Evolutionary conservation across 306 rosid species (phyloP).

Genomic region (Acacia acuminata): DNA sequence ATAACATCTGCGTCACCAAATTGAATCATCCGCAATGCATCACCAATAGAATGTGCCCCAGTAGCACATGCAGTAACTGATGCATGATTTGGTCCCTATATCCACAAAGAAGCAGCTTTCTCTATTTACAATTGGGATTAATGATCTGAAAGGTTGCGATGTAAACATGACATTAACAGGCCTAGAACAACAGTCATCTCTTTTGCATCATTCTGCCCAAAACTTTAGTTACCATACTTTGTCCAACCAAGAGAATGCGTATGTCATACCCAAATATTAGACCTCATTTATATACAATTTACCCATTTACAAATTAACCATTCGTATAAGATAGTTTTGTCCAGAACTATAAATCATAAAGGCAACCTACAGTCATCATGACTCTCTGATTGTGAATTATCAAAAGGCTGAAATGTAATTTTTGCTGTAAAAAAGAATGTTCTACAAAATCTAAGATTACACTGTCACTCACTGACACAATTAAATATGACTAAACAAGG

Average conservation of each 20-base stretch:
- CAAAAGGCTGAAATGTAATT: neutral
- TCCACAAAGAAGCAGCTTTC: conserved; percentile 26
- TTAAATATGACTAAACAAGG: neutral
- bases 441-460: neutral
- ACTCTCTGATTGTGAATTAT: neutral
- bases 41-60: conserved; percentile 95
- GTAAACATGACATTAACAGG: conserved; percentile 18
- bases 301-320: conserved; percentile 14
- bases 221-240: conserved; percentile 3
- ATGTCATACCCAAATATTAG: conserved; percentile 25
- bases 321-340: neutral
- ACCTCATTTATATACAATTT: conserved; percentile 17
- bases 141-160: neutral
- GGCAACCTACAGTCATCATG: neutral
- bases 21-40: conserved; percentile 94
- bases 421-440: neutral
- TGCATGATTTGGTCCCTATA: conserved; percentile 90
- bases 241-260: conserved; percentile 4
- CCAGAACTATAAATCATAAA: conserved; percentile 22
- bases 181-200: conserved; percentile 22
- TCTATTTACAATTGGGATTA: conserved; percentile 13
- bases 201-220: conserved; percentile 14
- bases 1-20: conserved; percentile 96
- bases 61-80: conserved; percentile 98
- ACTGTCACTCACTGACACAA: neutral